A percentile compares a stretch with the other conserved stretches of the same genome.
phyloP scores from a whole-genome alignment of 2,329 filamentous ascomycete genomes.

The Scytalidium lignicola region DNA sequence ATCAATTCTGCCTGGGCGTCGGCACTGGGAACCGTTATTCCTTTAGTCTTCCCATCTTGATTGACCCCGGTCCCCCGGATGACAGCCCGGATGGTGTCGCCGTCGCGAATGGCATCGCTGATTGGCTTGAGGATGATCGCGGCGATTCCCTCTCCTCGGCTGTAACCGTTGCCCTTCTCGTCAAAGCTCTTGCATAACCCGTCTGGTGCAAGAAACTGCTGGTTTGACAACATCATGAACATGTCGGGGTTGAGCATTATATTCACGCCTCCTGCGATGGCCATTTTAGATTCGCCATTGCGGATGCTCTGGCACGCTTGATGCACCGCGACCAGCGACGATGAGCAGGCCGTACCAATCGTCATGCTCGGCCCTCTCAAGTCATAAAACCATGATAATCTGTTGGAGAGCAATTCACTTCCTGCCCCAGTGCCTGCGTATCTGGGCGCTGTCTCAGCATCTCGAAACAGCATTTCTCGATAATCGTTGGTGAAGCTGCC shows the following conservation, averaged over 20 bases:
- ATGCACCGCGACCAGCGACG: conserved; percentile 48
- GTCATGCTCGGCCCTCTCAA: conserved; percentile 33
- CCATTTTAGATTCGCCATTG: conserved; percentile 23
- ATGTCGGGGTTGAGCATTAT: conserved; percentile 10
- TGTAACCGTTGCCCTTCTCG: conserved; percentile 37
- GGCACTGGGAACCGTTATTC: conserved; percentile 37
- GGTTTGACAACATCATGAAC: conserved; percentile 1
- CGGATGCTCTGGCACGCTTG: conserved; percentile 37
- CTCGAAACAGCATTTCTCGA: too few relatives aligned
- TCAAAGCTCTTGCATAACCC: conserved; percentile 31
- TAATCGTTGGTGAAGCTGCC: too few relatives aligned
- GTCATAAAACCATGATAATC: not conserved
- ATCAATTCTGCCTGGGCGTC: conserved; percentile 29
- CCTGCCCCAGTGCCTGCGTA: too few relatives aligned
- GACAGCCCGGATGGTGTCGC: conserved; percentile 37
- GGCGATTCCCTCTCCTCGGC: conserved; percentile 39
- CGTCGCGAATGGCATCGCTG: conserved; percentile 33
- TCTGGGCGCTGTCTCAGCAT: too few relatives aligned
- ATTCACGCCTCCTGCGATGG: conserved; percentile 5
- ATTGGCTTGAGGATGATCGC: conserved; percentile 37
- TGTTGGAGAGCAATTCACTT: too few relatives aligned
- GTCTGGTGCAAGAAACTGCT: conserved; percentile 14
- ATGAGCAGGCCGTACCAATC: conserved; percentile 53
- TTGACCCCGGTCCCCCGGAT: conserved; percentile 37
- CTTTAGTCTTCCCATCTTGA: conserved; percentile 38